phyloP scores from a whole-genome alignment of 2,329 filamentous ascomycete genomes.

The Penicillium rolfsii region DNA sequence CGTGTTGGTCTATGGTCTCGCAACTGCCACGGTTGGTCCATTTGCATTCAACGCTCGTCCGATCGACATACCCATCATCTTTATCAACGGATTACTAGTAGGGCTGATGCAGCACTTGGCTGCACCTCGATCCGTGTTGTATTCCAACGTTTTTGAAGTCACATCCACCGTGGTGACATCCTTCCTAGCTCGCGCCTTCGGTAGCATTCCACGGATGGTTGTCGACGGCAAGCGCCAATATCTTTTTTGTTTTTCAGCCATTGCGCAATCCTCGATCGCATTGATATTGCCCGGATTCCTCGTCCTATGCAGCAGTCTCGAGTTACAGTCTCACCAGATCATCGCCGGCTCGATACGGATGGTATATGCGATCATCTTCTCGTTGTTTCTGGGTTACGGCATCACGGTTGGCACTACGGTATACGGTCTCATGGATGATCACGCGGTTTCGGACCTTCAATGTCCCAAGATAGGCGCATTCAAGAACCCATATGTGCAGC shows the following conservation, averaged over 20 bases:
- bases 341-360: constrained; percentile 62
- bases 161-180: constrained; percentile 66
- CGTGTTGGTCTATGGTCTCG: constrained; percentile 73
- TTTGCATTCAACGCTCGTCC: constrained; percentile 76
- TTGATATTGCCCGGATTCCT: constrained; percentile 70
- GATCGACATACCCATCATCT: constrained; percentile 77
- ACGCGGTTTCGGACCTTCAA: constrained; percentile 53
- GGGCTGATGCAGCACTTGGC: constrained; percentile 75
- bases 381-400: constrained; percentile 70
- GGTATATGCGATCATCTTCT: constrained; percentile 64
- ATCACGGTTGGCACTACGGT: constrained; percentile 67
- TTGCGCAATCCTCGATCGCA: constrained; percentile 71
- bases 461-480: constrained; percentile 45
- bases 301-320: constrained; percentile 62
- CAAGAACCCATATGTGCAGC: constrained; percentile 48
- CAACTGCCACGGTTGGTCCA: constrained; percentile 73
- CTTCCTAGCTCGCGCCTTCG: constrained; percentile 68
- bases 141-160: constrained; percentile 66
- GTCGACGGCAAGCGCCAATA: constrained; percentile 34
- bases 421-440: constrained; percentile 61
- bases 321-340: constrained; percentile 68
- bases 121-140: constrained; percentile 72
- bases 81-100: constrained; percentile 72
- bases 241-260: constrained; percentile 71
- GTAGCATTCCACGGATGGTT: constrained; percentile 57